A percentile compares a stretch with the other conserved stretches of the same genome.
phyloP scores from a whole-genome alignment of 441 rosid genomes.

The Adansonia grandidieri region DNA sequence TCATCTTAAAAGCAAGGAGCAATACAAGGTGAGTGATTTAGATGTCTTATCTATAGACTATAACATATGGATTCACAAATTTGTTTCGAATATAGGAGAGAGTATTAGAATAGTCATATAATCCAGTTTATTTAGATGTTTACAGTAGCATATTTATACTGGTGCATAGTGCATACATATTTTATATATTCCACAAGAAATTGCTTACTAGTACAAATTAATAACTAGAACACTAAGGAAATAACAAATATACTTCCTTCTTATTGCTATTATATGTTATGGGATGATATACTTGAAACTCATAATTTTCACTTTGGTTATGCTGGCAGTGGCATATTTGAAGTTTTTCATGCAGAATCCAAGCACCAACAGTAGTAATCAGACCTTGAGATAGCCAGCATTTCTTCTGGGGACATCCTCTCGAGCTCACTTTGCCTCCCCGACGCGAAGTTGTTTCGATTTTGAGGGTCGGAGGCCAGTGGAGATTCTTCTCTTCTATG shows the following conservation, averaged over 20 bases:
- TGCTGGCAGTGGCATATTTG: neutral
- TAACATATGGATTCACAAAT: neutral
- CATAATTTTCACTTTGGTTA: neutral
- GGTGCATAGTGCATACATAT: neutral
- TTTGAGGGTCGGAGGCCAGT: slow-evolving; percentile 69
- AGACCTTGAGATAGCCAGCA: slow-evolving; percentile 70
- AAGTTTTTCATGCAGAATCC: slow-evolving; percentile 44
- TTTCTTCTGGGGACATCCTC: slow-evolving; percentile 71
- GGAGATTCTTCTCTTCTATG: slow-evolving; percentile 66
- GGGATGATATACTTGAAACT: neutral
- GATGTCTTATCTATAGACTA: neutral
- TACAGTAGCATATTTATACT: neutral
- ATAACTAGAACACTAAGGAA: slow-evolving; percentile 4
- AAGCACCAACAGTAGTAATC: slow-evolving; percentile 93
- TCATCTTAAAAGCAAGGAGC: neutral
- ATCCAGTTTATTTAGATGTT: neutral
- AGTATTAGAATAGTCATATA: neutral
- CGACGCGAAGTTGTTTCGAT: slow-evolving; percentile 63
- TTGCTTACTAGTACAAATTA: neutral
- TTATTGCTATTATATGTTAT: slow-evolving; percentile 19
- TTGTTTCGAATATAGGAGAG: neutral
- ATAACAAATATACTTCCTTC: slow-evolving; percentile 16
- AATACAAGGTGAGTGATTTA: neutral
- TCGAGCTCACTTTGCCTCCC: slow-evolving; percentile 85
- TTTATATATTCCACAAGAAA: neutral